Conservation (phyloP, 164 flowering plant genomes). For the Tinospora cordifolia region DNA sequence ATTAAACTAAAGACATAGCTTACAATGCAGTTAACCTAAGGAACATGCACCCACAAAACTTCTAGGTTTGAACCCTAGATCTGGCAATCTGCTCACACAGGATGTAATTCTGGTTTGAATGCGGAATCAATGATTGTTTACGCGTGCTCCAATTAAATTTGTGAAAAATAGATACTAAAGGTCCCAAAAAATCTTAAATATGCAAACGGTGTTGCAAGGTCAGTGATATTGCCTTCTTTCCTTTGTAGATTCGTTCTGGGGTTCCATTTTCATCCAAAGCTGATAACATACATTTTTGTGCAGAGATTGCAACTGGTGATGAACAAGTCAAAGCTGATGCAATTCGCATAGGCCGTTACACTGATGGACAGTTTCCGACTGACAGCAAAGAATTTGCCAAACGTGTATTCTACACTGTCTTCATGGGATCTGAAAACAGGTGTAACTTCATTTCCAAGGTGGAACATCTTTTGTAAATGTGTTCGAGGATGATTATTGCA, state of each 20-base stretch:
- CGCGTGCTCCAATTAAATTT: neutral
- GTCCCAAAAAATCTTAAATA: neutral
- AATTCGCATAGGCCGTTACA: slow-evolving; percentile 72
- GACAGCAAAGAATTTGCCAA: slow-evolving; percentile 93
- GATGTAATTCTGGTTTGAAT: neutral
- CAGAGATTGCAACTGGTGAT: slow-evolving; percentile 80
- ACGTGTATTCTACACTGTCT: slow-evolving; percentile 86
- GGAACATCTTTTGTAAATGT: neutral
- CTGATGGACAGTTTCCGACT: slow-evolving; percentile 71
- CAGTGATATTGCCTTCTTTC: neutral
- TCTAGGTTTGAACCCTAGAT: neutral
- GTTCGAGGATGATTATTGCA: neutral
- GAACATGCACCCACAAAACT: neutral
- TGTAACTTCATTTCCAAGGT: slow-evolving; percentile 13
- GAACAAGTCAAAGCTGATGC: slow-evolving; percentile 97
- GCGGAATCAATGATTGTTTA: neutral
- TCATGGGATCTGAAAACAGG: slow-evolving; percentile 98
- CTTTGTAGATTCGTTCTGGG: slow-evolving; percentile 8
- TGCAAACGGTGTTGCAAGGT: neutral
- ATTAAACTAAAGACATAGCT: neutral
- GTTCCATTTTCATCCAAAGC: neutral
- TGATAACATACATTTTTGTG: slow-evolving; percentile 16
- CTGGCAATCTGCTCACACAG: neutral
- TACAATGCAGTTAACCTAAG: too few relatives aligned
- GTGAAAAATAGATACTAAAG: neutral